These are phyloP conservation scores for Choanephora cucurbitarum DNA, from an alignment of 371 early-diverging fungal genomes.

Conservation along the genomic window DNA sequence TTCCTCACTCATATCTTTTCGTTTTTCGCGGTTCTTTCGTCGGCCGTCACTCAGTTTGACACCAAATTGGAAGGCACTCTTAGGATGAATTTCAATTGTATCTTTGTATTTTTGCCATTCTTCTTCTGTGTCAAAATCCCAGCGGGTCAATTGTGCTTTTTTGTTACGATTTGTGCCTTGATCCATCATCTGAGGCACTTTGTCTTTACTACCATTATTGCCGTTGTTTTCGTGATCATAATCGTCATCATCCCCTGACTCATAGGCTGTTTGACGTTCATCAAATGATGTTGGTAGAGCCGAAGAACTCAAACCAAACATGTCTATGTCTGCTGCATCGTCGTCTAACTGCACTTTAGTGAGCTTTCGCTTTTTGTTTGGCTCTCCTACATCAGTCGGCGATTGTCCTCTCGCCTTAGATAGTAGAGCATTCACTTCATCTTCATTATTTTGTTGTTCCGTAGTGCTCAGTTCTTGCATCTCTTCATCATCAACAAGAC, in stretches of 20 bases:
- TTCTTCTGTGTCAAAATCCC: constrained; percentile 80
- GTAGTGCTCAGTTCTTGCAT: constrained; percentile 17
- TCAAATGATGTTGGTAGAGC: constrained; percentile 52
- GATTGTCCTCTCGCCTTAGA: constrained; percentile 16
- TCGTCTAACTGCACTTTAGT: constrained; percentile 29
- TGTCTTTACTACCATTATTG: constrained; percentile 4
- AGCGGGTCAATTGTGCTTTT: constrained; percentile 67
- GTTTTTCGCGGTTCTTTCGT: constrained; percentile 53
- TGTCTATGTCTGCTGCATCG: constrained; percentile 50
- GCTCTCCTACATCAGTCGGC: constrained; percentile 2
- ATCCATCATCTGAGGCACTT: constrained; percentile 60
- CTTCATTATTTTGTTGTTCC: constrained; percentile 6
- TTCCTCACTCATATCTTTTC: constrained; percentile 53
- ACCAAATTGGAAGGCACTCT: constrained; percentile 78
- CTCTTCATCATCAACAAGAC: constrained; percentile 23
- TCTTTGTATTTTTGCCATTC: constrained; percentile 76
- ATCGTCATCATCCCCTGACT: constrained; percentile 63
- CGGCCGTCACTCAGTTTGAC: constrained; percentile 76
- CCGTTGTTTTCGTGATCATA: constrained; percentile 31
- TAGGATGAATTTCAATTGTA: constrained; percentile 67
- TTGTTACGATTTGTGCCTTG: constrained; percentile 72
- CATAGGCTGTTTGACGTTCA: constrained; percentile 49
- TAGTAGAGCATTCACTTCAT: constrained; percentile 25
- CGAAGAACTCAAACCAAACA: constrained; percentile 45
- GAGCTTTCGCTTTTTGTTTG: constrained; percentile 1